phyloP scores from a whole-genome alignment of 139 green algal species.

The Chlorella sp. region DNA sequence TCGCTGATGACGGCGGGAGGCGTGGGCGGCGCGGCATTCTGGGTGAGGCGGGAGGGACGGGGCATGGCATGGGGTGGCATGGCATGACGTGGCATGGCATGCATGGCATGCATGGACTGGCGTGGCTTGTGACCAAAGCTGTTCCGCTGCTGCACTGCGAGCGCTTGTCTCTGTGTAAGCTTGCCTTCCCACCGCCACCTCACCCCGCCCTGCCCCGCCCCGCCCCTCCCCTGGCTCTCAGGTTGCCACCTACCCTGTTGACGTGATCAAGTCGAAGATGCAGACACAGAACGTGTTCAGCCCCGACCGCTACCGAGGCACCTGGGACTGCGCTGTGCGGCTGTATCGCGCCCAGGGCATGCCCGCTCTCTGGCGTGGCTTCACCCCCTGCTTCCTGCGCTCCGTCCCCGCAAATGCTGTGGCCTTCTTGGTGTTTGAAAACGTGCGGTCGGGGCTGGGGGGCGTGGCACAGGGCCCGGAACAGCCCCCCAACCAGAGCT shows the following conservation, averaged over 20 bases:
- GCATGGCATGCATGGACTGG: too few relatives aligned
- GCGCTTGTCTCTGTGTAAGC: too few relatives aligned
- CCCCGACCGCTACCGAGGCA: slow-evolving; percentile 50
- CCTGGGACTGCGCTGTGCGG: slow-evolving; percentile 64
- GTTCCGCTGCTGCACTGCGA: too few relatives aligned
- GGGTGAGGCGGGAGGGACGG: slow-evolving; percentile 37
- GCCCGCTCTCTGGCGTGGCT: slow-evolving; percentile 68
- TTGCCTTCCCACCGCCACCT: too few relatives aligned
- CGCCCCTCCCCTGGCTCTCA: not conserved
- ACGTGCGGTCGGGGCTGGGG: slow-evolving; percentile 33
- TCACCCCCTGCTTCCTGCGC: slow-evolving; percentile 63
- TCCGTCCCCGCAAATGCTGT: slow-evolving; percentile 75
- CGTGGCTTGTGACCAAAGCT: too few relatives aligned
- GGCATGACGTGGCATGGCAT: too few relatives aligned
- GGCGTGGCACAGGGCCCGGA: not conserved
- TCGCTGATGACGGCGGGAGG: slow-evolving; percentile 74
- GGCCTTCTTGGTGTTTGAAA: slow-evolving; percentile 76
- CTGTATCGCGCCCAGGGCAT: slow-evolving; percentile 51
- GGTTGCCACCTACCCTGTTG: slow-evolving; percentile 65
- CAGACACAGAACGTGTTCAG: slow-evolving; percentile 60
- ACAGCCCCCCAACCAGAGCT: too few relatives aligned
- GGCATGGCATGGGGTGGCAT: too few relatives aligned
- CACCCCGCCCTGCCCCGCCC: too few relatives aligned
- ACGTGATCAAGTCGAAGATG: slow-evolving; percentile 77
- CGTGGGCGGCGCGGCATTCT: slow-evolving; percentile 76